Evolutionary conservation across 2,329 filamentous ascomycete genomes (phyloP).

Genomic region (Aschersonia sp.): DNA sequence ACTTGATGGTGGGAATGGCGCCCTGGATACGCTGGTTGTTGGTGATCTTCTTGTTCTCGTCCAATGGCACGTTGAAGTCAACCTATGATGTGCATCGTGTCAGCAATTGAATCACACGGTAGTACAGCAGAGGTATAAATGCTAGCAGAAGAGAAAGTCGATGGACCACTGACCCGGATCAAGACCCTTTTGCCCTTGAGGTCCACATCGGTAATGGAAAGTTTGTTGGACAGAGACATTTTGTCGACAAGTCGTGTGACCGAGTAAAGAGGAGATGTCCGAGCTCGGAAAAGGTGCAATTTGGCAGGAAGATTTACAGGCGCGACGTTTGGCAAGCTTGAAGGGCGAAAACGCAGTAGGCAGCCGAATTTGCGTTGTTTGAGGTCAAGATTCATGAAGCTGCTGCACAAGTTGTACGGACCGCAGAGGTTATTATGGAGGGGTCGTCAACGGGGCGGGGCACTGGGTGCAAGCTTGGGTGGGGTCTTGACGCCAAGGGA

Average conservation of each 20-base stretch:
- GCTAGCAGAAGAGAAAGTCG: not conserved
- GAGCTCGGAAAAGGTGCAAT: not conserved
- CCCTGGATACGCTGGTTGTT: constrained; percentile 98
- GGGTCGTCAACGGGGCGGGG: not conserved
- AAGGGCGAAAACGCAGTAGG: no score
- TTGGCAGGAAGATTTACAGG: not conserved
- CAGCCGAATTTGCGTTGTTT: no score
- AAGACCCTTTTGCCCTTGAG: constrained; percentile 97
- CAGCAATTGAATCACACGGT: not conserved
- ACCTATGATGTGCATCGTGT: constrained; percentile 43
- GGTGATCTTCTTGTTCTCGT: constrained; percentile 83
- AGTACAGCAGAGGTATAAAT: no score
- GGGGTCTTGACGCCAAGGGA: not conserved
- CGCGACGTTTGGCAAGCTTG: no score
- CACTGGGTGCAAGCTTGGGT: not conserved
- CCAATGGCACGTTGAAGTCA: constrained; percentile 98
- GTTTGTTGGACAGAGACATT: constrained; percentile 99
- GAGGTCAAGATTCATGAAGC: not conserved
- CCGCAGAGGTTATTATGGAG: not conserved
- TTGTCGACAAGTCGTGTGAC: constrained; percentile 15
- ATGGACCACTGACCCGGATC: constrained; percentile 60
- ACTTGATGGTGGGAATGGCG: constrained; percentile 88
- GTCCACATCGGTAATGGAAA: constrained; percentile 91
- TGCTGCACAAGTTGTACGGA: not conserved
- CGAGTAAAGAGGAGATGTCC: not conserved